Conservation (phyloP, 371 early-diverging fungal genomes). For the Dichotomocladium elegans region DNA sequence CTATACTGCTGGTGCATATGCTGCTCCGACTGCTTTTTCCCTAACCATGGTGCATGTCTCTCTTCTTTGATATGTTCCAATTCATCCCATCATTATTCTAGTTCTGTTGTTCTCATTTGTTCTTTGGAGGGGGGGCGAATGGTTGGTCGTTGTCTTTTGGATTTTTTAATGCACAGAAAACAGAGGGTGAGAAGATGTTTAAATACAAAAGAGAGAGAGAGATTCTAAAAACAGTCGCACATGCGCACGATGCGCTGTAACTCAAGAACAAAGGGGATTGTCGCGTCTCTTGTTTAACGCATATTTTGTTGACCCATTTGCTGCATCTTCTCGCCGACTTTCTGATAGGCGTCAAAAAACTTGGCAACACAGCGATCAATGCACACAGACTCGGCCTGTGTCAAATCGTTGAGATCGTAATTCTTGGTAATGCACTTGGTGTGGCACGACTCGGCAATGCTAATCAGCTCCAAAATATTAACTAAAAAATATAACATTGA, state of each 20-base stretch:
- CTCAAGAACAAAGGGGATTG: background rate
- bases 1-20: too few species aligned
- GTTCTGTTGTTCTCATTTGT: too few species aligned
- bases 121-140: too few species aligned
- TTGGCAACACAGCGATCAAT: slow-evolving; percentile 86
- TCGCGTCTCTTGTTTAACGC: slow-evolving; percentile 3
- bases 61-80: too few species aligned
- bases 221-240: slow-evolving; percentile 2
- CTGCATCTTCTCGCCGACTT: slow-evolving; percentile 66
- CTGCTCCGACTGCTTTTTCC: too few species aligned
- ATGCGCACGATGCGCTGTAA: too few species aligned
- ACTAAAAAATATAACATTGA: too few species aligned
- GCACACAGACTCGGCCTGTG: slow-evolving; percentile 91
- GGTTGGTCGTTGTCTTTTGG: too few species aligned
- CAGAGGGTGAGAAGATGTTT: too few species aligned
- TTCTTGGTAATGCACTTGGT: slow-evolving; percentile 77
- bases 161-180: too few species aligned
- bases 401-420: slow-evolving; percentile 77
- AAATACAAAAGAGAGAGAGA: background rate
- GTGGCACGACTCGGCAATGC: slow-evolving; percentile 78
- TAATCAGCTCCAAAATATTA: slow-evolving; percentile 11
- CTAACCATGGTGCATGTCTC: too few species aligned
- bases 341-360: slow-evolving; percentile 75
- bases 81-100: too few species aligned
- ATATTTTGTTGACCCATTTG: slow-evolving; percentile 38